Evolutionary conservation across 2,329 filamentous ascomycete species (phyloP).

Genomic region (Colletotrichum agaves): DNA sequence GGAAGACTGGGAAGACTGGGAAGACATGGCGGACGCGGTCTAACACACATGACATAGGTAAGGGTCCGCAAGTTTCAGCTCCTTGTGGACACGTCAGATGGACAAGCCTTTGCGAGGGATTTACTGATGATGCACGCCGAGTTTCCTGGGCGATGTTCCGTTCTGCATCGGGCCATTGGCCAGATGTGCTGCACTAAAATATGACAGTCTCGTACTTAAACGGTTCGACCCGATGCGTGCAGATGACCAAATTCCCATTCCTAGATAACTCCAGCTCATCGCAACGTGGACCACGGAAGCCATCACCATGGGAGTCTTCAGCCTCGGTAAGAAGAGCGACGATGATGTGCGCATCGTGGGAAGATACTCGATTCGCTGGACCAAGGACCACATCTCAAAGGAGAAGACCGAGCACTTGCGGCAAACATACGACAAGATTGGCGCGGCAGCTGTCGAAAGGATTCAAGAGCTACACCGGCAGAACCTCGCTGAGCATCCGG

Average conservation of each 20-base stretch:
- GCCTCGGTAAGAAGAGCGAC: no score
- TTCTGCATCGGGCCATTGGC: background rate
- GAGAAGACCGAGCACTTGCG: slow-evolving; percentile 35
- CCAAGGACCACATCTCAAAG: slow-evolving; percentile 37
- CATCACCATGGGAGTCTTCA: no score
- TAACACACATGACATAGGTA: no score
- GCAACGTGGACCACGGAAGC: no score
- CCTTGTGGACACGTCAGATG: no score
- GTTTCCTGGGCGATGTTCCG: no score
- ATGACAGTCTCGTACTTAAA: background rate
- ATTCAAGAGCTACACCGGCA: slow-evolving; percentile 2
- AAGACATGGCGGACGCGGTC: no score
- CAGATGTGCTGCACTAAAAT: background rate
- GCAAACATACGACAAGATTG: slow-evolving; percentile 40
- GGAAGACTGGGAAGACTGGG: background rate
- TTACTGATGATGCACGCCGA: no score
- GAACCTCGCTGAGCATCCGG: background rate
- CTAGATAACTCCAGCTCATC: no score
- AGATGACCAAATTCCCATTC: no score
- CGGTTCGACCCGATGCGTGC: no score
- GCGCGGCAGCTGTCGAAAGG: background rate
- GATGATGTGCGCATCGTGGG: slow-evolving; percentile 21
- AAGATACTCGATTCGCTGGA: slow-evolving; percentile 40
- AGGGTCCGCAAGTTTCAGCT: no score
- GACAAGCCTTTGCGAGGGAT: background rate